Evolutionary conservation across 345 rosid species (phyloP).

Genomic region (Populus ilicifolia): DNA sequence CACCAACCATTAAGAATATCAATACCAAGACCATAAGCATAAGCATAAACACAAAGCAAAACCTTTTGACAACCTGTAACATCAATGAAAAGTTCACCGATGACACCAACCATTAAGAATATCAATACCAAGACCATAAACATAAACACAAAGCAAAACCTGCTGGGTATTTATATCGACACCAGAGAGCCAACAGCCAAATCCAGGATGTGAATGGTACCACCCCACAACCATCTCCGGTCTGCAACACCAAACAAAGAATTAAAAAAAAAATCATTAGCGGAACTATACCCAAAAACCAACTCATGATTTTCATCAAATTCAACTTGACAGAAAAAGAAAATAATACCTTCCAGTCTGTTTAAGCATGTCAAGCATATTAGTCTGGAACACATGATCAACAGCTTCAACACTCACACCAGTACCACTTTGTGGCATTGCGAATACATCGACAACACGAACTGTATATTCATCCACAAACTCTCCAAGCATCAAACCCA

Average conservation of each 20-base stretch:
- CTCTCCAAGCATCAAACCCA: slow-evolving; percentile 99
- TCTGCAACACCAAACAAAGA: slow-evolving; percentile 41
- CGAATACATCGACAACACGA: slow-evolving; percentile 95
- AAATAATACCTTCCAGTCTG: slow-evolving; percentile 81
- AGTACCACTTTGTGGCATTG: slow-evolving; percentile 99
- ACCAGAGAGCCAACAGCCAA: slow-evolving; percentile 99
- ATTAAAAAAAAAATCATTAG: background rate
- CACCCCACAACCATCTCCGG: slow-evolving; percentile 99
- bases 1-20: no score
- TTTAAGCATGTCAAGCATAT: slow-evolving; percentile 99
- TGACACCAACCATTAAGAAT: background rate
- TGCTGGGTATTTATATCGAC: slow-evolving; percentile 98
- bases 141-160: slow-evolving; percentile 35
- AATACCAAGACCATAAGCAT: background rate
- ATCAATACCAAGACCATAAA: background rate
- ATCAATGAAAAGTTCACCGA: background rate
- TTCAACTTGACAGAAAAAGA: background rate
- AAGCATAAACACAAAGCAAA: background rate
- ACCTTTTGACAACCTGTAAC: background rate
- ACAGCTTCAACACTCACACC: slow-evolving; percentile 99
- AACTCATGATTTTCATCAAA: background rate
- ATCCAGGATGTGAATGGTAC: slow-evolving; percentile 99
- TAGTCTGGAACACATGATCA: slow-evolving; percentile 96
- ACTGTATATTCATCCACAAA: slow-evolving; percentile 98
- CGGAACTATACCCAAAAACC: background rate